Evolutionary conservation across 345 rosid genomes (phyloP).

Genomic region (Fremontodendron californicum): DNA sequence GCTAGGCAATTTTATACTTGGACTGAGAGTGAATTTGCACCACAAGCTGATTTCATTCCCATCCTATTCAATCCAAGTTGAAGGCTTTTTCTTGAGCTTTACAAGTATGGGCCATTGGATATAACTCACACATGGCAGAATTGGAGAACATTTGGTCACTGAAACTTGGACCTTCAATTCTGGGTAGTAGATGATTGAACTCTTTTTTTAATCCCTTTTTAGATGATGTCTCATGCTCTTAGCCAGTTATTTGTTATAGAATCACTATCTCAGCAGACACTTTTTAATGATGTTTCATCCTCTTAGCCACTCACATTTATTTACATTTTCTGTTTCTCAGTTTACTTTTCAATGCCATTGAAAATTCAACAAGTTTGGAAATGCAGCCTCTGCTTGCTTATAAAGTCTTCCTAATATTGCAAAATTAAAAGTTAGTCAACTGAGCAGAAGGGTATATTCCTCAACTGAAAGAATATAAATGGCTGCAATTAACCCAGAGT

Average conservation of each 20-base stretch:
- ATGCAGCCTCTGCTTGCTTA: too few species aligned
- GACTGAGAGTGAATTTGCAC: slow-evolving; percentile 32
- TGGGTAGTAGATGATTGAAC: slow-evolving; percentile 6
- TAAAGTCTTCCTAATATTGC: neutral
- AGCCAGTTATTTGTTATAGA: slow-evolving; percentile 16
- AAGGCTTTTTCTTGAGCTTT: neutral
- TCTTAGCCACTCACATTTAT: neutral
- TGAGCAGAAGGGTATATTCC: too few species aligned
- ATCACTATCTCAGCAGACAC: neutral
- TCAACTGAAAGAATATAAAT: too few species aligned
- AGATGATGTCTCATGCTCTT: slow-evolving; percentile 26
- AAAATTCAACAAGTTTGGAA: too few species aligned
- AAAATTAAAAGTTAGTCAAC: too few species aligned
- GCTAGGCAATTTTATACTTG: neutral
- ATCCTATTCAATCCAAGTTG: slow-evolving; percentile 21
- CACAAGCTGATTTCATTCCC: slow-evolving; percentile 31
- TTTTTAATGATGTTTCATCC: slow-evolving; percentile 28
- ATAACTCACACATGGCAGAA: slow-evolving; percentile 34
- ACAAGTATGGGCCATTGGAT: slow-evolving; percentile 43
- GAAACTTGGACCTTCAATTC: neutral
- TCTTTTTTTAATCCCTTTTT: neutral
- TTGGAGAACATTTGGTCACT: neutral
- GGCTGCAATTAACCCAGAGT: neutral
- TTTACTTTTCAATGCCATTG: neutral
- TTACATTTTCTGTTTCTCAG: neutral